Conservation (phyloP, 2,329 filamentous ascomycete genomes). For the Aspergillus neotritici region DNA sequence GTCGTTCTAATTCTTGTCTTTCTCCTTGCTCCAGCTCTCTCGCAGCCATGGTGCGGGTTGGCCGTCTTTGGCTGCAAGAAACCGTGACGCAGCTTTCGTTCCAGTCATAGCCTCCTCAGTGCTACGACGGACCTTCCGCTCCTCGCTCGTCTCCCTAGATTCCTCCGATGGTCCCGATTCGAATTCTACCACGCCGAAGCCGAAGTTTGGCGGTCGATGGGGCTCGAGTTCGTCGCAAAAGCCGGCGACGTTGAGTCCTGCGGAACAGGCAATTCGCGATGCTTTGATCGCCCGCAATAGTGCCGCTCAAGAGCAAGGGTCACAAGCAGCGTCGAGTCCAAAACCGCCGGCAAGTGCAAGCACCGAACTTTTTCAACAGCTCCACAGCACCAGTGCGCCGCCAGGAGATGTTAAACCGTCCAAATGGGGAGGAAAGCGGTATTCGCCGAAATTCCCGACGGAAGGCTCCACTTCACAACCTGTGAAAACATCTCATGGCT, state of each 20-base stretch:
- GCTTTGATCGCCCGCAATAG: conserved; percentile 17
- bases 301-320: not conserved
- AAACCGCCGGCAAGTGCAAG: no score
- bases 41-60: conserved; percentile 37
- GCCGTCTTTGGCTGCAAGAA: conserved; percentile 27
- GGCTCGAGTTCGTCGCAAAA: conserved; percentile 13
- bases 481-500: no score
- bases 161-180: conserved; percentile 22
- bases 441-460: no score
- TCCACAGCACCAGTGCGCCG: no score
- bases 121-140: conserved; percentile 32
- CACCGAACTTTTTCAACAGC: no score
- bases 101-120: conserved; percentile 14
- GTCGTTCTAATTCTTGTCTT: not conserved
- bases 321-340: no score
- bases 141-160: conserved; percentile 22
- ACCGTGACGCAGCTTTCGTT: conserved; percentile 17
- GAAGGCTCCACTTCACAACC: no score
- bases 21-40: conserved; percentile 25
- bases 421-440: no score
- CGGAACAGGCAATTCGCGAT: conserved; percentile 29
- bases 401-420: no score
- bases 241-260: conserved; percentile 24
- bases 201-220: conserved; percentile 28
- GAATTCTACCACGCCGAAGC: conserved; percentile 6